Percentiles rank a stretch among this genome's conserved stretches.
Conservation (phyloP, 768 basidiomycete genomes). For the Boletus reticulatus region DNA sequence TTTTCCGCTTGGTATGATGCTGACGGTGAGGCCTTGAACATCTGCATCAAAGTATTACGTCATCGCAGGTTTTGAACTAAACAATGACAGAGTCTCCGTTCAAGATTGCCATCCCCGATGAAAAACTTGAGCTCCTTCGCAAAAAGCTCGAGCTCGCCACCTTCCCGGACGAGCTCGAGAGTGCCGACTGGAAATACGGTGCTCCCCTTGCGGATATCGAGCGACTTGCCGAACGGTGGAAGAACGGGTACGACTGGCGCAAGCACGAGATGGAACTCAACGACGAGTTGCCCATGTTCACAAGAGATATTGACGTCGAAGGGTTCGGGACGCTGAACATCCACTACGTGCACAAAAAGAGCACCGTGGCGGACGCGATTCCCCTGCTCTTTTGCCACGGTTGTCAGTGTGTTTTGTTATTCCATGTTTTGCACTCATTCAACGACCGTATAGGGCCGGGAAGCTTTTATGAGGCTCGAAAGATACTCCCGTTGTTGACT, state of each 20-base stretch:
- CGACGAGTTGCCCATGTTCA: constrained; percentile 53
- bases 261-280: constrained; percentile 51
- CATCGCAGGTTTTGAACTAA: too few species aligned
- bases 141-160: constrained; percentile 46
- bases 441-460: constrained; percentile 49
- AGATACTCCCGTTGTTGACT: constrained; percentile 54
- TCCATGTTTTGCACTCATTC: neutral
- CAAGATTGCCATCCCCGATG: constrained; percentile 46
- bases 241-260: constrained; percentile 54
- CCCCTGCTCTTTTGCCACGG: constrained; percentile 60
- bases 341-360: constrained; percentile 59
- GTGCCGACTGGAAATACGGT: constrained; percentile 51
- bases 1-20: too few species aligned
- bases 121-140: constrained; percentile 37
- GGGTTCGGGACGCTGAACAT: constrained; percentile 48
- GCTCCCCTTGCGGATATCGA: constrained; percentile 47
- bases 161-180: constrained; percentile 60
- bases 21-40: too few species aligned
- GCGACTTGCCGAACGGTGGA: constrained; percentile 50
- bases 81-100: constrained; percentile 39
- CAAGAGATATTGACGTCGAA: constrained; percentile 46
- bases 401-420: constrained; percentile 31
- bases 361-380: constrained; percentile 46
- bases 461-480: constrained; percentile 43
- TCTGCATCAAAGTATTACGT: too few species aligned